These are phyloP conservation scores for Chytriomyces hyalinus DNA, from an alignment of 192 early-diverging fungal genomes.

Conservation along the genomic window DNA sequence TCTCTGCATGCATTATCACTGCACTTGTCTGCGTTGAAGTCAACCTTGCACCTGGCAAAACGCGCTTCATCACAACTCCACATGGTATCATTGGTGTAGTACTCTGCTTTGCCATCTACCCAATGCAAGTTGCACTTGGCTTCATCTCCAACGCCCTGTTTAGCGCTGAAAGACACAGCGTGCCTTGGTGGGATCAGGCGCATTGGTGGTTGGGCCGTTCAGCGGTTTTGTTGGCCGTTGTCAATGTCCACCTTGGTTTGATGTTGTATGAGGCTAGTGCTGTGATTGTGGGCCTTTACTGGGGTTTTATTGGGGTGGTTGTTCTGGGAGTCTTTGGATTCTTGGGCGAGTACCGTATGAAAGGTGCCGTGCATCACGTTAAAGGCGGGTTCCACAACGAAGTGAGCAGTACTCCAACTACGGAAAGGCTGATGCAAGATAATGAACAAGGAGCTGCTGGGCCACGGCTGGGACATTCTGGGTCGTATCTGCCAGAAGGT, in stretches of 20 bases:
- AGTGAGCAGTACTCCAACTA: not conserved
- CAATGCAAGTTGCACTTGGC: constrained; percentile 42
- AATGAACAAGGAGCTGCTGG: not conserved
- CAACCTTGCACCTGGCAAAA: not conserved
- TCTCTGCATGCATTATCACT: constrained; percentile 3
- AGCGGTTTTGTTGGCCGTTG: constrained; percentile 40
- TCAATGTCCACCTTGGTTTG: constrained; percentile 48
- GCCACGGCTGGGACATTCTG: not conserved
- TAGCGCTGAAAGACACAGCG: constrained; percentile 13
- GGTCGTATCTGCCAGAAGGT: not conserved
- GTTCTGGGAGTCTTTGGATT: constrained; percentile 9
- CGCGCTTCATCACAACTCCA: constrained; percentile 20
- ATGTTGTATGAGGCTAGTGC: constrained; percentile 5
- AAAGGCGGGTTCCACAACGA: not conserved
- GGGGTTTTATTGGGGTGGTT: constrained; percentile 8
- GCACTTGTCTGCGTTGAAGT: constrained; percentile 38
- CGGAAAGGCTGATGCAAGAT: not conserved
- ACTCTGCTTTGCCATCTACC: not conserved
- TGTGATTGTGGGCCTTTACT: not conserved
- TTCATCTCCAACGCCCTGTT: constrained; percentile 37
- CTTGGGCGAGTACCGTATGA: not conserved
- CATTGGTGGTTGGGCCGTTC: constrained; percentile 57
- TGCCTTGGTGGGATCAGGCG: constrained; percentile 40
- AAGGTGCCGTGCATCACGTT: constrained; percentile 47
- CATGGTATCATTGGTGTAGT: constrained; percentile 28